Base-by-base conservation (phyloP, 2,329 filamentous ascomycete species). In the Davidsoniella virescens region DNA sequence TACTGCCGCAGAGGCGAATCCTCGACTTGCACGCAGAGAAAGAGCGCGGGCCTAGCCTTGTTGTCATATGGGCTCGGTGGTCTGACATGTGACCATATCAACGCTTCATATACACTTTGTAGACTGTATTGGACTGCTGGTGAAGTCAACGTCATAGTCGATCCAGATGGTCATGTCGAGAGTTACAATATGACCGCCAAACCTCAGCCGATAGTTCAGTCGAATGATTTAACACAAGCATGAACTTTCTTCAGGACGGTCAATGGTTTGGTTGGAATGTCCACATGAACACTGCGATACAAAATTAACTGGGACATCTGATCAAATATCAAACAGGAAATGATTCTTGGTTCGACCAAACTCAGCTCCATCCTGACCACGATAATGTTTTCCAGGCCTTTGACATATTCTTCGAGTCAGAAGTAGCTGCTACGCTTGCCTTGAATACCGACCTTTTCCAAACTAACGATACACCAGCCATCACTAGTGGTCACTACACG, bases 401-500 rank as follows among this genome's bases (percentile, higher is more conserved):
- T 26, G 29, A 48, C 3, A 38, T 18, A 3, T 7, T 44, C 8
- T 52, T 43, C 40, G 43, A 44, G n/a, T 26, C 50, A n/a, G 9
- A 52, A 5, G 39, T 47, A 12, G 9, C 44, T 2, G 9, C 47
- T 1, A 23, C 44, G 3, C 18, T 52, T 10, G 50, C 50, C 5
- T 20, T 52, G 1, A 52, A 52, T 18, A 39, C 26, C 0, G 54
- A 65, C 0, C 16, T 75, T 0, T 65, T 76, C 12, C 55, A 63
- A 0, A 47, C 54, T 0, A 38, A 54, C 0, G 16, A 17, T 0
- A 14, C 51, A 0, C 9, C n/a, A 0, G 1, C 43, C 0, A 25
- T 62, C 0, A 4, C 54, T 0, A 64, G 59, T 0, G 52, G 50
- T 33, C 2, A 45, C 2, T 46, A 55, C 0, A 48, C 58, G 0